These are phyloP conservation scores for Magnolia sinica DNA, from an alignment of 164 flowering plant species.

Conservation along the genomic window DNA sequence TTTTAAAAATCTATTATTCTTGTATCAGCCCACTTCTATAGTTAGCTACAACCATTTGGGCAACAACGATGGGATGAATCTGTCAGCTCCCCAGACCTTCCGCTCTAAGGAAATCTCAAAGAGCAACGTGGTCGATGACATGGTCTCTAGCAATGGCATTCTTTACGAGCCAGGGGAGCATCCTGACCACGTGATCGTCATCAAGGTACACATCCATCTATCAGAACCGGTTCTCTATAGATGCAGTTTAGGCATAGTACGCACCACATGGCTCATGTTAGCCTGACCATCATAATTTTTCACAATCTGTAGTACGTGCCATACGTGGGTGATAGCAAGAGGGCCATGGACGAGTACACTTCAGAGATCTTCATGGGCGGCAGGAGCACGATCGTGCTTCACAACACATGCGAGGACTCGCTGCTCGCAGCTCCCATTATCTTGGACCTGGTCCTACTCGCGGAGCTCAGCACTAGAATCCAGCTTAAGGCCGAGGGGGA, in stretches of 20 bases:
- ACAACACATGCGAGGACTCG: slow-evolving; percentile 99
- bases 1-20: neutral
- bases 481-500: slow-evolving; percentile 87
- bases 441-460: slow-evolving; percentile 88
- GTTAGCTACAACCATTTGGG: slow-evolving; percentile 99
- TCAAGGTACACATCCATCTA: slow-evolving; percentile 52
- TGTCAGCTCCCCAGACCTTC: slow-evolving; percentile 98
- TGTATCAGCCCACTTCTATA: slow-evolving; percentile 87
- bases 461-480: slow-evolving; percentile 90
- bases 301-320: slow-evolving; percentile 68
- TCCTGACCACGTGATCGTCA: slow-evolving; percentile 97
- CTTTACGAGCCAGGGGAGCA: slow-evolving; percentile 99
- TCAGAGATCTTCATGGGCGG: slow-evolving; percentile 99
- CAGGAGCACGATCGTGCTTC: slow-evolving; percentile 91
- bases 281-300: neutral
- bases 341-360: slow-evolving; percentile 99
- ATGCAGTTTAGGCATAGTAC: neutral
- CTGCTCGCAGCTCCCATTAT: slow-evolving; percentile 97
- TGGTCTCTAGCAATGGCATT: slow-evolving; percentile 97
- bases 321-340: slow-evolving; percentile 97
- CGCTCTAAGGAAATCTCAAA: slow-evolving; percentile 97
- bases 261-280: neutral
- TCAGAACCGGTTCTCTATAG: neutral
- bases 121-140: slow-evolving; percentile 98
- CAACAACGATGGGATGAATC: slow-evolving; percentile 97